Evolutionary conservation across 768 basidiomycete genomes (phyloP).

Genomic region (Mycena epipterygia): DNA sequence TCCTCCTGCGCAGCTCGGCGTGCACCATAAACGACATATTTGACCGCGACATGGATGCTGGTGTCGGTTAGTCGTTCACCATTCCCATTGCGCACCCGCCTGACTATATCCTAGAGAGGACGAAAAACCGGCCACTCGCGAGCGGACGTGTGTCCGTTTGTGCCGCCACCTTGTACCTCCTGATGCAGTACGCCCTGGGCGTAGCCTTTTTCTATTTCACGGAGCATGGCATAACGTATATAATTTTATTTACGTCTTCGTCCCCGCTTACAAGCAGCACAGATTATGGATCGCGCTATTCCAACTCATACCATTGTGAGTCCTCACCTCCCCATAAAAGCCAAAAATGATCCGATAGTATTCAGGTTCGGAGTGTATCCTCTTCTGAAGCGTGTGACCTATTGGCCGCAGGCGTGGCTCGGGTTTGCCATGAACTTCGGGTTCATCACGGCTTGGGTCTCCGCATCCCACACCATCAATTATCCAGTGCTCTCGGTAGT

Average conservation of each 20-base stretch:
- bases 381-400: constrained; percentile 66
- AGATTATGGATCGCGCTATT: constrained; percentile 59
- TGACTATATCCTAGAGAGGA: constrained; percentile 54
- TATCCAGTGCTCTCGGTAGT: constrained; percentile 48
- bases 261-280: constrained; percentile 18
- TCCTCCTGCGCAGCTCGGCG: constrained; percentile 61
- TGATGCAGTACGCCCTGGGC: constrained; percentile 57
- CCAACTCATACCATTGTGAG: constrained; percentile 62
- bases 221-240: constrained; percentile 51
- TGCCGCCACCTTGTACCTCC: constrained; percentile 55
- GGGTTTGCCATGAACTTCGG: constrained; percentile 72
- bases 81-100: constrained; percentile 3
- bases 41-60: constrained; percentile 65
- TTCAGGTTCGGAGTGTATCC: constrained; percentile 62
- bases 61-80: constrained; percentile 59
- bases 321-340: not conserved
- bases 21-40: constrained; percentile 71
- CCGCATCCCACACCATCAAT: constrained; percentile 51
- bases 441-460: constrained; percentile 62
- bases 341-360: not conserved
- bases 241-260: constrained; percentile 5
- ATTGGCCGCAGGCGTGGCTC: constrained; percentile 76
- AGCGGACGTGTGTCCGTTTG: constrained; percentile 62
- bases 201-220: constrained; percentile 54
- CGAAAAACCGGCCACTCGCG: constrained; percentile 61